A percentile compares a stretch with the other conserved stretches of the same genome.
Evolutionary conservation across 176 grass and related monocot species (phyloP).

Genomic region (Panicum miliaceum): DNA sequence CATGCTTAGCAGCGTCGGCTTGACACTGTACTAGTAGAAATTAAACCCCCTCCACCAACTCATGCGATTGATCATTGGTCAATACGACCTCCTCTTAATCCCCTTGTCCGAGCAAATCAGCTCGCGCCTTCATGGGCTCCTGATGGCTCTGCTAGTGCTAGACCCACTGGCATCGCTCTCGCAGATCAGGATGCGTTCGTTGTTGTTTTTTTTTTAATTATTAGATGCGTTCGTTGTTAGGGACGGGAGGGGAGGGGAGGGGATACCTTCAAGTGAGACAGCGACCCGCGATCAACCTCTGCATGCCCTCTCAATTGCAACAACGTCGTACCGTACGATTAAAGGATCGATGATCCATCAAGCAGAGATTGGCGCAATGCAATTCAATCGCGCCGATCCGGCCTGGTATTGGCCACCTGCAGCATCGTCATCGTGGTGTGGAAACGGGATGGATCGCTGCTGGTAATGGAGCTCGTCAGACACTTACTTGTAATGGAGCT

Average conservation of each 20-base stretch:
- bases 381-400: not conserved
- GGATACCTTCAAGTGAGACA: not conserved
- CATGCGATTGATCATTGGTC: too few species aligned
- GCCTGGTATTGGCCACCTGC: too few species aligned
- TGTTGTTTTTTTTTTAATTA: too few species aligned
- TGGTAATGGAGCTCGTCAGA: not conserved
- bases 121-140: too few species aligned
- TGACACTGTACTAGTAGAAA: too few species aligned
- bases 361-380: not conserved
- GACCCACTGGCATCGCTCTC: not conserved
- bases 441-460: not conserved
- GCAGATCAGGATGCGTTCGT: not conserved
- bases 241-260: too few species aligned
- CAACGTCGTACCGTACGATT: not conserved
- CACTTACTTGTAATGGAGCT: not conserved
- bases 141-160: too few species aligned
- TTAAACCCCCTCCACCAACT: too few species aligned
- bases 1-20: too few species aligned
- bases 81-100: too few species aligned
- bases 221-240: not conserved
- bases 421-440: not conserved
- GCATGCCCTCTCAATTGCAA: not conserved
- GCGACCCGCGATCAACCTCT: slow-evolving; percentile 17
- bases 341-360: too few species aligned
- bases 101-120: too few species aligned